Percentiles rank a stretch among this genome's conserved stretches.
phyloP scores from a whole-genome alignment of 108 stramenopile genomes.

The Nannochloropsis gaditana region DNA sequence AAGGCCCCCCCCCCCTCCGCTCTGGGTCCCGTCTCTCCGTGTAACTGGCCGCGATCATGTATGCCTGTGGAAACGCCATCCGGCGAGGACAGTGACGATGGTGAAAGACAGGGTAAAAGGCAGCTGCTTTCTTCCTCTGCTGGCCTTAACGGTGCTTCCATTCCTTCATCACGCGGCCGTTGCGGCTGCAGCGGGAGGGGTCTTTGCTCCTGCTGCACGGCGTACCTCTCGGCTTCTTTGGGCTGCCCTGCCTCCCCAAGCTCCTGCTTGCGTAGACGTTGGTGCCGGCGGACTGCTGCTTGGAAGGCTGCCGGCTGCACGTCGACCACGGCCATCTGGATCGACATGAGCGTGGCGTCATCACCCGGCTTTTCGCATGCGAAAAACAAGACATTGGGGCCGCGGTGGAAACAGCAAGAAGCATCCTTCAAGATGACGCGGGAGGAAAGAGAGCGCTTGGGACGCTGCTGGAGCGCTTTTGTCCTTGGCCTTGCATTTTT shows the following conservation, averaged over 20 bases:
- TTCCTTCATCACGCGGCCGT: not conserved
- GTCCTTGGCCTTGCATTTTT: no score
- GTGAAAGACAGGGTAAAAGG: not conserved
- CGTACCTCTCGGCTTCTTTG: not conserved
- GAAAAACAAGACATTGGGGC: not conserved
- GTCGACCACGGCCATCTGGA: not conserved
- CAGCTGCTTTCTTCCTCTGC: conserved; percentile 11
- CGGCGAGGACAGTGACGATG: not conserved
- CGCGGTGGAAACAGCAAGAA: not conserved
- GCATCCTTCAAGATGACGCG: not conserved
- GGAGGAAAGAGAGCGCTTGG: not conserved
- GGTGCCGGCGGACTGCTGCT: not conserved
- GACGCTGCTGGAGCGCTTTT: not conserved
- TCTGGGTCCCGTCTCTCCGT: not conserved
- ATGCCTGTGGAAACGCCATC: not conserved
- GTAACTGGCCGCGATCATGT: not conserved
- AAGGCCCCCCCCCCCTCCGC: no score
- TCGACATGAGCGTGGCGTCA: not conserved
- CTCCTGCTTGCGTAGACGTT: not conserved
- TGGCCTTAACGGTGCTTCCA: not conserved
- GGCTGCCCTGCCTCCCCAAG: not conserved
- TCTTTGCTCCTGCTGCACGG: no score
- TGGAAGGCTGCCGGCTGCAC: not conserved
- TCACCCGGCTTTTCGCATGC: not conserved
- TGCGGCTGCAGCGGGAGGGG: not conserved